phyloP scores from a whole-genome alignment of 129 eudicot genomes.

The Solidago caesia region DNA sequence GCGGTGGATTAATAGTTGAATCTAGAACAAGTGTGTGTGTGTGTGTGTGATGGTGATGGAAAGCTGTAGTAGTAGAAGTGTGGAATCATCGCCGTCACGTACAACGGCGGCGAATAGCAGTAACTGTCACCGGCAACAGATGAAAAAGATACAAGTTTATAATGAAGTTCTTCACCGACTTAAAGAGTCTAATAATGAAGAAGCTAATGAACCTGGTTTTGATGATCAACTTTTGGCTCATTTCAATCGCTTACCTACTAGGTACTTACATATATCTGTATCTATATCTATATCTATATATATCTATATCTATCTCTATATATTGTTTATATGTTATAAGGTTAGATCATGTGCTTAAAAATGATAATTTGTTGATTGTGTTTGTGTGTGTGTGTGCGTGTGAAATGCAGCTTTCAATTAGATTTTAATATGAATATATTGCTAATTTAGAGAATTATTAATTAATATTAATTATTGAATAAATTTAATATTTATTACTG shows the following conservation, averaged over 20 bases:
- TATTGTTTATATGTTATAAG: background rate
- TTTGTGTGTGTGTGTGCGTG: background rate
- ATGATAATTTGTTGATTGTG: too few species aligned
- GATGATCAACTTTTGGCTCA: constrained; percentile 95
- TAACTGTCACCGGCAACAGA: constrained; percentile 51
- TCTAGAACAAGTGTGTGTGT: too few species aligned
- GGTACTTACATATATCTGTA: constrained; percentile 34
- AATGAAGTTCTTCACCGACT: constrained; percentile 91
- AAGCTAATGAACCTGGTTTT: constrained; percentile 63
- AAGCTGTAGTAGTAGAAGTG: constrained; percentile 69
- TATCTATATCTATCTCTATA: background rate
- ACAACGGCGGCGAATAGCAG: constrained; percentile 15
- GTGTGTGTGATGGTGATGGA: constrained; percentile 62
- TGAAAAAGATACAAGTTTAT: constrained; percentile 83
- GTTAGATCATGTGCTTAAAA: background rate
- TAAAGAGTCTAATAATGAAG: constrained; percentile 51
- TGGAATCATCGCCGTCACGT: constrained; percentile 52
- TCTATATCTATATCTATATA: too few species aligned
- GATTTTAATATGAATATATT: background rate
- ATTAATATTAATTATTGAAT: too few species aligned
- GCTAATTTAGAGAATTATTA: too few species aligned
- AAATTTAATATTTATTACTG: too few species aligned
- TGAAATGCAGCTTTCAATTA: constrained; percentile 3
- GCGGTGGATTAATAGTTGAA: background rate
- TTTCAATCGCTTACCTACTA: constrained; percentile 89